Evolutionary conservation across 192 early-diverging fungal genomes (phyloP).

Genomic region (Gamsiella multidivaricata): DNA sequence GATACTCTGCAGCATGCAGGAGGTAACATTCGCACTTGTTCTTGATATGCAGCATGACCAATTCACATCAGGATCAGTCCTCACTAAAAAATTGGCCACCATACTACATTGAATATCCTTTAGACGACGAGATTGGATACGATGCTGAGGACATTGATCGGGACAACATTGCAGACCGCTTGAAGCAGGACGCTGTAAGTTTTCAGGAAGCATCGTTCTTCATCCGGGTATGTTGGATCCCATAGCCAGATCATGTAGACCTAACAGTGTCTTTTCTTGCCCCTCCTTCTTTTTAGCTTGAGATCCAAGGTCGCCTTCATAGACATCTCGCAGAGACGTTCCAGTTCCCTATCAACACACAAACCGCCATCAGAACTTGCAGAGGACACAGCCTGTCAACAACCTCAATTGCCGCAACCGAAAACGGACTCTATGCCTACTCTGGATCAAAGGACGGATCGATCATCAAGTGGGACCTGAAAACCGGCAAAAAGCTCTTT

Average conservation of each 20-base stretch:
- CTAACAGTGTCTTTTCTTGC: not conserved
- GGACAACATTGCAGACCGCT: slow-evolving; percentile 90
- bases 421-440: slow-evolving; percentile 75
- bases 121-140: slow-evolving; percentile 75
- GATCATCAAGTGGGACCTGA: slow-evolving; percentile 90
- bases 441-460: slow-evolving; percentile 93
- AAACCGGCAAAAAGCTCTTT: slow-evolving; percentile 73
- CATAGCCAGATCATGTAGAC: slow-evolving; percentile 64
- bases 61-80: too few relatives aligned
- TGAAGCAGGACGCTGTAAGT: slow-evolving; percentile 81
- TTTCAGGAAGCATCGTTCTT: not conserved
- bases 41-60: not conserved
- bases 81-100: not conserved
- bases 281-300: slow-evolving; percentile 17
- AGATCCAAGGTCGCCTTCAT: slow-evolving; percentile 37
- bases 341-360: slow-evolving; percentile 53
- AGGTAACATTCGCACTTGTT: slow-evolving; percentile 37
- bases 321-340: slow-evolving; percentile 44
- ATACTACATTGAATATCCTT: not conserved
- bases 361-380: slow-evolving; percentile 54
- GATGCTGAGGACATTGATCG: slow-evolving; percentile 94
- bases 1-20: slow-evolving; percentile 76
- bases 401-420: slow-evolving; percentile 82
- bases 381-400: slow-evolving; percentile 81
- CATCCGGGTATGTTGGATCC: slow-evolving; percentile 30